These are phyloP conservation scores for Xylaria grammica DNA, from an alignment of 495 filamentous ascomycete species.

Conservation along the genomic window DNA sequence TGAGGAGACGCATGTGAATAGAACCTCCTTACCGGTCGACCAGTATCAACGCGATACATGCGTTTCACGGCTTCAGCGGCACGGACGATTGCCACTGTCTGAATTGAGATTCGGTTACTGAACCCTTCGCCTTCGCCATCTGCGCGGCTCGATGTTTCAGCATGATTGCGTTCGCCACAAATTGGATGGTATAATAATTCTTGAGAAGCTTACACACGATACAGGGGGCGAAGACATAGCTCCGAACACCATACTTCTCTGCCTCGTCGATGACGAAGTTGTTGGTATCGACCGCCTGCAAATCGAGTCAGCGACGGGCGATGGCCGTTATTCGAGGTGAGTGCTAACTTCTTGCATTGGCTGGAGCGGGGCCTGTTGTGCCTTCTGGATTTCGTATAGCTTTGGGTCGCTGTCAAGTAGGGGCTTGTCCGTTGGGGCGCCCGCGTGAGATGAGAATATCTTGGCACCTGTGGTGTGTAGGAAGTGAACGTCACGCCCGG, in stretches of 20 bases:
- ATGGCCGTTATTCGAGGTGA: neutral
- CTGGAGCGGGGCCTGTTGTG: constrained; percentile 8
- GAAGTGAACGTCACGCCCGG: constrained; percentile 49
- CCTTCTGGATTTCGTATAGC: constrained; percentile 50
- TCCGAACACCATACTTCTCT: constrained; percentile 43
- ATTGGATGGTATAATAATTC: neutral
- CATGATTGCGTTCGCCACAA: neutral
- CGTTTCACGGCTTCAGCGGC: constrained; percentile 43
- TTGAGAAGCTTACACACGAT: constrained; percentile 42
- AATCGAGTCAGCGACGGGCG: neutral
- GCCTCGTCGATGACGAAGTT: constrained; percentile 44
- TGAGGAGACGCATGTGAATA: neutral
- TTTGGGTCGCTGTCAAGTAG: constrained; percentile 49
- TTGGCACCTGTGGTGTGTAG: constrained; percentile 44
- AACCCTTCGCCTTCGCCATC: constrained; percentile 54
- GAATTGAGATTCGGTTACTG: constrained; percentile 55
- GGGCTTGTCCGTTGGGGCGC: constrained; percentile 39
- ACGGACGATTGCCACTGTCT: constrained; percentile 52
- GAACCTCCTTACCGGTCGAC: constrained; percentile 36
- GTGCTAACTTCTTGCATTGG: constrained; percentile 23
- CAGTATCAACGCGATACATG: constrained; percentile 46
- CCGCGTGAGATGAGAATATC: constrained; percentile 35
- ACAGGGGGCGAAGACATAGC: constrained; percentile 56
- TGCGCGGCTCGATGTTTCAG: constrained; percentile 14
- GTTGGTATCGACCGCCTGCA: constrained; percentile 42